Evolutionary conservation across 2,329 filamentous ascomycete genomes (phyloP), one percentile per base, ranked within the genome.

Genomic region (Aschersonia sp.): DNA sequence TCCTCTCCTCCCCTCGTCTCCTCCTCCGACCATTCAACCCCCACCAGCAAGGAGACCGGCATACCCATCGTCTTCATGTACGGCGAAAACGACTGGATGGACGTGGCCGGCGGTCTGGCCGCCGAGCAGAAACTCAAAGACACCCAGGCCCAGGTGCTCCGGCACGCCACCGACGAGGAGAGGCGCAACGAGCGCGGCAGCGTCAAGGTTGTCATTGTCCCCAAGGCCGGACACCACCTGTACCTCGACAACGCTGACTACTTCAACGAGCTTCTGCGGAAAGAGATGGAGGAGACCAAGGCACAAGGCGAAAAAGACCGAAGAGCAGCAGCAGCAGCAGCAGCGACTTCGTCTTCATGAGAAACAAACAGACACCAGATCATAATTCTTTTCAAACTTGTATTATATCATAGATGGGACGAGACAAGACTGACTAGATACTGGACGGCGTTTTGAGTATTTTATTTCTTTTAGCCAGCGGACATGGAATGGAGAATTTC

Each of bases 41-140:
- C 55, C 12, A 49, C 57, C 31, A 31, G 22, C 41, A 65, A 61
- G 49, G 76, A 79, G 56, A 84, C 75, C 0, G 88, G 89, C 1
- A 72, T 88, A 45, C 90, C 92, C 0, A 71, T 97, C 33, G 76
- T 97, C 7, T 78, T 98, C 61, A 89, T 97, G 85, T 98, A 98
- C 60, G 92, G 92, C 53, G 89, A 97, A 57, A 82, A 92, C 59
- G 92, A 98, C 69, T 98, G 92, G 92, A 98, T 98, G 92, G 92
- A 98, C 55, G 81, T 92, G 7, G 79, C 80, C 0, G 92, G 89
- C 31, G 92, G 92, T 0, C 78, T 81, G 44, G 87, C 85, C 0
- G 81, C 89, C 0, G 78, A 85, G 58, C 78, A 89, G 64, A 88
- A 84, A 62, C 75, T 97, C 10, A 81, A 86, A 51, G 72, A 81